Base-by-base conservation (phyloP, 2,329 filamentous ascomycete genomes). In the Nannizziopsis arthrosporioides region DNA sequence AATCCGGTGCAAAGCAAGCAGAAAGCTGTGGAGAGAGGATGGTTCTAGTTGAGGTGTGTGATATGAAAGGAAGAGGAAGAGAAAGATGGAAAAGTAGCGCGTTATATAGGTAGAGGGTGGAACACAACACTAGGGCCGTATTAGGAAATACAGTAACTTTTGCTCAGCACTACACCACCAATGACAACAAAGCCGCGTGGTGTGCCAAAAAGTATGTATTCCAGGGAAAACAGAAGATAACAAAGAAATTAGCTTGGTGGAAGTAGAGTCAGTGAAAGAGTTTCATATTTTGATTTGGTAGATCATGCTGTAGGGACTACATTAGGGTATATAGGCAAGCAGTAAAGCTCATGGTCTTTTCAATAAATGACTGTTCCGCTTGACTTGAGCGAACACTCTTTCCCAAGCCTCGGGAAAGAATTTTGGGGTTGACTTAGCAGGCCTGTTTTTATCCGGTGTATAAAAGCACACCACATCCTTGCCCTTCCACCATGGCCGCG, bases 321-420 rank as follows among this genome's bases (percentile, higher is more conserved):
- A 44, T 19, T 11, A 37, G 30, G 42, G 42, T 34, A 42, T 45
- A 50, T 42, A 36, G 18, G 22, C 15, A 37, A 19, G 12, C 41
- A n/a, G 38, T n/a, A 37, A 31, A 32, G 35, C 34, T 47, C 39
- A 42, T 47, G n/a, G 31, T 12, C 46, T 51, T 18, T 42, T 45
- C 11, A 34, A 37, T 32, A 47, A 19, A 34, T 42, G 22, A 32
- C 42, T 30, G 12, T 48, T 43, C 53, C 58, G 34, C 44, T 62
- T 65, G 31, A 72, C 67, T 46, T 63, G 60, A 48, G 61, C 59
- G 52, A 65, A 70, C 27, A 72, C 64, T 50, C 61, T 56, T 32
- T 63, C 63, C 69, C 69, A 72, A 17, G 68, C 52, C 36, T 69
- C 67, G 11, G 69, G 69, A 48, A 63, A 68, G 46, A 67, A 69